These are phyloP conservation scores for Microbotryum scabiosae DNA, from an alignment of 1,284 basidiomycete genomes.

Conservation along the genomic window DNA sequence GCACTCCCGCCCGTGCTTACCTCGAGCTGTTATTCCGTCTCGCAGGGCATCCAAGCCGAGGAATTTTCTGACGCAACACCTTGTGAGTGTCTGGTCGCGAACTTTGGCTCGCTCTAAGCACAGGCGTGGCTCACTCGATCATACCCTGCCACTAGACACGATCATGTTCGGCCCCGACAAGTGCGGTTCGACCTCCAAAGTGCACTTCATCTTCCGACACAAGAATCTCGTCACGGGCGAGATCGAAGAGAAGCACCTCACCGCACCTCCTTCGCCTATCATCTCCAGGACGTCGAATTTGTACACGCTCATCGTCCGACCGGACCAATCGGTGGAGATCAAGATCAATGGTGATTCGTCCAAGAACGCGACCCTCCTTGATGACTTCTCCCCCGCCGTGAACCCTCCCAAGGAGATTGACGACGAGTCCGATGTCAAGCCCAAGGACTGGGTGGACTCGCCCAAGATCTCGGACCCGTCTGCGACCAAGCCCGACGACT, in stretches of 20 bases:
- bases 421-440: slow-evolving; percentile 40
- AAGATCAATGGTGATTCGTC: slow-evolving; percentile 79
- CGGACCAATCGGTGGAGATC: slow-evolving; percentile 91
- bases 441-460: slow-evolving; percentile 84
- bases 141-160: too few relatives aligned
- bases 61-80: slow-evolving; percentile 97
- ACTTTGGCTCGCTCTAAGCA: too few relatives aligned
- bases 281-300: slow-evolving; percentile 83
- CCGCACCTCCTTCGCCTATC: slow-evolving; percentile 66
- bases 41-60: slow-evolving; percentile 79
- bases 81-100: slow-evolving; percentile 82
- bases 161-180: slow-evolving; percentile 31
- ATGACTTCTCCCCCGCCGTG: slow-evolving; percentile 95
- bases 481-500: slow-evolving; percentile 65
- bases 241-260: slow-evolving; percentile 95
- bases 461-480: slow-evolving; percentile 51
- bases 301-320: slow-evolving; percentile 68
- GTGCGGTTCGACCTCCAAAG: slow-evolving; percentile 44
- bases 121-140: slow-evolving; percentile 45
- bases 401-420: slow-evolving; percentile 80
- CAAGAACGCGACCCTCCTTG: slow-evolving; percentile 71
- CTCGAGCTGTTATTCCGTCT: not conserved
- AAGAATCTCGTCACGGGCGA: slow-evolving; percentile 83
- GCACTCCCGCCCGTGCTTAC: not conserved
- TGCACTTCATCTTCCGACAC: slow-evolving; percentile 98